Percentiles rank a stretch among this genome's conserved stretches.
phyloP scores from a whole-genome alignment of 148 eudicot species.

The Euryodendron excelsum region DNA sequence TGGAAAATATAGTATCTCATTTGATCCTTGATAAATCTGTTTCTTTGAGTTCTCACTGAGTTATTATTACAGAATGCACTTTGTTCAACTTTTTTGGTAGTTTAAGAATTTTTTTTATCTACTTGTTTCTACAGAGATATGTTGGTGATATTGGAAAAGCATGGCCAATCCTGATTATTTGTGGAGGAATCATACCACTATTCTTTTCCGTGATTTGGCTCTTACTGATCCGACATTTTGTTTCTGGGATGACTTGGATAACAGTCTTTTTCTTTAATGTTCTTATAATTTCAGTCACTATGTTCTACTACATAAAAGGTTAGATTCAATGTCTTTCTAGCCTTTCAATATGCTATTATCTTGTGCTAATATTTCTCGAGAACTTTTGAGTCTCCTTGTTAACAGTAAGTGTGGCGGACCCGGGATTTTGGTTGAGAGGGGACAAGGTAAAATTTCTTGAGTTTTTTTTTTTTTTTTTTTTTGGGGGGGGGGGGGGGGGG shows the following conservation, averaged over 20 bases:
- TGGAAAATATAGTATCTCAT: not conserved
- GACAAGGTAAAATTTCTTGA: too few relatives aligned
- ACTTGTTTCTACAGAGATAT: slow-evolving; percentile 43
- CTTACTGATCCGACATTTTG: slow-evolving; percentile 54
- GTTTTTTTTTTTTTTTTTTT: too few relatives aligned
- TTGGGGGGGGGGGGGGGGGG: too few relatives aligned
- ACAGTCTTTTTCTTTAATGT: slow-evolving; percentile 50
- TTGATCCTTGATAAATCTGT: not conserved
- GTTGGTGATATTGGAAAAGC: slow-evolving; percentile 58
- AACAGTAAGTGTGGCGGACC: too few relatives aligned
- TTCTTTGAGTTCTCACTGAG: not conserved
- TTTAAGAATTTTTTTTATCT: not conserved
- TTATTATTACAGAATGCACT: not conserved
- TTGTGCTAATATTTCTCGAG: not conserved
- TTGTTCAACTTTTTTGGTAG: not conserved
- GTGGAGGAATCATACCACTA: slow-evolving; percentile 54
- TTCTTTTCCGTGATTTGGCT: slow-evolving; percentile 50
- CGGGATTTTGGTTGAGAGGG: too few relatives aligned
- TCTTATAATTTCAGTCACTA: slow-evolving; percentile 48
- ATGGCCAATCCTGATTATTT: slow-evolving; percentile 54
- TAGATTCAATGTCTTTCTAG: slow-evolving; percentile 7
- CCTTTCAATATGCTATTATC: too few relatives aligned
- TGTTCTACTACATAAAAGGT: slow-evolving; percentile 55
- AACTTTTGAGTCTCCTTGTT: too few relatives aligned
- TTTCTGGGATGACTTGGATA: slow-evolving; percentile 60